Percentiles rank a stretch among this genome's conserved stretches.
phyloP scores from a whole-genome alignment of 2,329 filamentous ascomycete species.

The Metarhizium sp. region DNA sequence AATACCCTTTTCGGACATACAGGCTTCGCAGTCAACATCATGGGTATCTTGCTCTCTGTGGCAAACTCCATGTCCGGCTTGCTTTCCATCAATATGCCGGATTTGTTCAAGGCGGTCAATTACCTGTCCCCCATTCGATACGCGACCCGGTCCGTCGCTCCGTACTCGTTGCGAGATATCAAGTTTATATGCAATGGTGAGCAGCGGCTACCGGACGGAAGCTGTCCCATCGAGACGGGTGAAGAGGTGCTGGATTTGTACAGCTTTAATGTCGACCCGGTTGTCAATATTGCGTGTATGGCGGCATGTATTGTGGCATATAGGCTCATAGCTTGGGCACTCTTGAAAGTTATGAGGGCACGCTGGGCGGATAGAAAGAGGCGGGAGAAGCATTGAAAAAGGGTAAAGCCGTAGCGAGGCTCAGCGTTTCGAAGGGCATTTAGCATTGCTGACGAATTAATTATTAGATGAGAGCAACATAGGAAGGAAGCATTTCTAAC shows the following conservation, averaged over 20 bases:
- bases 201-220: conserved; percentile 50
- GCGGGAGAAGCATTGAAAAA: not conserved
- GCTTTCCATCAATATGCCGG: conserved; percentile 60
- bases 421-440: too few relatives aligned
- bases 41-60: conserved; percentile 59
- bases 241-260: conserved; percentile 60
- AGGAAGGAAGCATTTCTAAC: too few relatives aligned
- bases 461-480: too few relatives aligned
- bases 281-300: conserved; percentile 52
- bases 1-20: conserved; percentile 67
- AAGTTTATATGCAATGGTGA: conserved; percentile 52
- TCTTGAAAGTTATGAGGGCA: conserved; percentile 45
- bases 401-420: too few relatives aligned
- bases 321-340: conserved; percentile 49
- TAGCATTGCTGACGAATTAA: too few relatives aligned
- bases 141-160: conserved; percentile 54
- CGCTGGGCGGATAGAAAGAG: conserved; percentile 33
- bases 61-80: conserved; percentile 64
- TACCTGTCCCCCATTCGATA: conserved; percentile 66
- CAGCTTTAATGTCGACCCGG: conserved; percentile 51
- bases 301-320: conserved; percentile 57
- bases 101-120: conserved; percentile 58
- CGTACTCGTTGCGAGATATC: conserved; percentile 52
- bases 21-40: conserved; percentile 67
- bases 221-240: conserved; percentile 56